Base-by-base conservation (phyloP, 2,329 filamentous ascomycete species). In the Byssochlamys sp. region DNA sequence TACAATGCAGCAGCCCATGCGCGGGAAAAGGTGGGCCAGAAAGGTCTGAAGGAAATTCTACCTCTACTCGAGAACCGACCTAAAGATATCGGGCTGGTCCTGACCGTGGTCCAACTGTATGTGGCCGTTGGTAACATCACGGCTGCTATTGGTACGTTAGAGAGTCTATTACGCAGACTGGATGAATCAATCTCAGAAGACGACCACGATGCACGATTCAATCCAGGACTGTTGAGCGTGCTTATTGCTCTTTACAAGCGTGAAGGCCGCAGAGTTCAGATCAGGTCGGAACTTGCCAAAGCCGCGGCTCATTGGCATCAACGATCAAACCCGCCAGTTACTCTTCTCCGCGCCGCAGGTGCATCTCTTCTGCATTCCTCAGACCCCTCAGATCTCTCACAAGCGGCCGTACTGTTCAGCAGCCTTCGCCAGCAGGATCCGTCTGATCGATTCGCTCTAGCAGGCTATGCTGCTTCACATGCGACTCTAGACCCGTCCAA, bases 381-480 rank as follows among this genome's bases (percentile, higher is more conserved):
- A 5, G 82, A 86, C 53, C 70, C 79, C 0, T 80, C 86, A 14
- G 89, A 96, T 63, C 76, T 90, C 27, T 72, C 80, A 12, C 78
- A 84, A 0, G 91, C 94, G 0, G 85, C 85, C 2, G 82, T 88
- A n/a, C 86, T 94, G 6, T 97, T 97, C 73, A 80, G 83, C 55
- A 81, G 81, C 53, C 80, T 97, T 11, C 82, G 87, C 61, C 74
- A 82, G 2, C 79, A 84, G 58, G 81, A 90, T n/a, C 77, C 69
- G 2, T 65, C 77, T 45, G 89, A 95, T 65, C 81, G 80, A 31
- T 80, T 87, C 56, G 86, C 89, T 1, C 82, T 84, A 14, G 91
- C 91, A 7, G 94, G 94, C 1, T 84, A 94, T n/a, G 83, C 97
- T 6, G 94, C 94, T 2, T 87, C 91, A 9, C 84, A 89, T 64